Base-by-base conservation (phyloP, 768 basidiomycete species). In the Cubamyces lactineus region DNA sequence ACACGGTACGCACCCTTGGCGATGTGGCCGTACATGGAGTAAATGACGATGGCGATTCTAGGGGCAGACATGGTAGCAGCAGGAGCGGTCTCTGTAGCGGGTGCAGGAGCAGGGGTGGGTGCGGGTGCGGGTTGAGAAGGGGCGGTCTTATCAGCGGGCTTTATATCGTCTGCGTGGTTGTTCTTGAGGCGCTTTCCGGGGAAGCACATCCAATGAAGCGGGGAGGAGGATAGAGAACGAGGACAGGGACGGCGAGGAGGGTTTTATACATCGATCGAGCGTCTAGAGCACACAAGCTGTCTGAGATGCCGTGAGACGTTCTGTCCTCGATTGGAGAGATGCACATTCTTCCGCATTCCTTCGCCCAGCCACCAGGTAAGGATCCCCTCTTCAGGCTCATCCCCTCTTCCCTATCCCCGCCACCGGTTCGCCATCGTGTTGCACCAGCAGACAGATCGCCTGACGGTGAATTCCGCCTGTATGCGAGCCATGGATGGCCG, bases 1-100 rank as follows among this genome's bases (percentile, higher is more conserved):
- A 40, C 46, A 49, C 6, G 52, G 11, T 48, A 78, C 86, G 56
- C 67, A 91, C 90, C 51, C 68, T 82, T 83, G 54, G 80, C 81
- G 74, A 91, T 85, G 72, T 92, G 91, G 66, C 88, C 88, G 72
- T 88, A 89, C 79, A 89, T 76, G 39, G 86, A 76, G 76, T 92
- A 92, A 74, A 91, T 86, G 69, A 91, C 65, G 68, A 91, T 89
- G 59, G 88, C 88, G 68, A 90, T 75, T 69, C 75, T 84, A 40
- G 89, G 87, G 46, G 66, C 50, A 24, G 61, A 61, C 59, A 64
- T 67, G 53, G 59, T 38, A 7, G 53, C 4, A n/a, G 40, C 43
- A 21, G 64, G 28, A 5, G 56, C 34, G n/a, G 59, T 3, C 13
- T 23, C 48, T 58, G 63, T 52, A 23, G 54, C 30, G 21, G 65